Evolutionary conservation across 495 filamentous ascomycete genomes (phyloP).

Genomic region (Jackrogersella minutella): DNA sequence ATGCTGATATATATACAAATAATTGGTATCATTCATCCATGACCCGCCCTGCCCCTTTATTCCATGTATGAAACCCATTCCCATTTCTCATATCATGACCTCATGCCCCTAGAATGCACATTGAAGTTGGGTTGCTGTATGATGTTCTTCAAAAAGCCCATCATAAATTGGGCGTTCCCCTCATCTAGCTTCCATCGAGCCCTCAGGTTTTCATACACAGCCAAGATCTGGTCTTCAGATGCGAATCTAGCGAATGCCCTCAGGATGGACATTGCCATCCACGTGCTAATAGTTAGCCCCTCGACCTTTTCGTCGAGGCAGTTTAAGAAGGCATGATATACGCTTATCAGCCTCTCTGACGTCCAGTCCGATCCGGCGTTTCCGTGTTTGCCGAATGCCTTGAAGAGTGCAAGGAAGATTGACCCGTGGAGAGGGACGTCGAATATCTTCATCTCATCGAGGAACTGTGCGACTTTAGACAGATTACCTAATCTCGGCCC

Average conservation of each 20-base stretch:
- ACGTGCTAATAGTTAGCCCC: slow-evolving; percentile 55
- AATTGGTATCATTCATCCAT: slow-evolving; percentile 23
- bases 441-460: slow-evolving; percentile 71
- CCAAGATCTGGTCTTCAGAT: slow-evolving; percentile 46
- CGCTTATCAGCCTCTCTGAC: slow-evolving; percentile 60
- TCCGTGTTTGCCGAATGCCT: slow-evolving; percentile 77
- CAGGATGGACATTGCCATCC: slow-evolving; percentile 59
- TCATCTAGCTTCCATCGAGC: slow-evolving; percentile 47
- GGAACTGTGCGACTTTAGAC: slow-evolving; percentile 59
- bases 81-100: neutral
- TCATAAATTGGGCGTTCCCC: slow-evolving; percentile 49
- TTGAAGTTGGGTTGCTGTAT: slow-evolving; percentile 13
- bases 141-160: slow-evolving; percentile 40
- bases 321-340: slow-evolving; percentile 54
- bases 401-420: slow-evolving; percentile 73
- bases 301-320: slow-evolving; percentile 49
- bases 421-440: slow-evolving; percentile 65
- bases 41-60: neutral
- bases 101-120: neutral
- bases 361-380: slow-evolving; percentile 72
- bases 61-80: slow-evolving; percentile 3
- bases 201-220: slow-evolving; percentile 52
- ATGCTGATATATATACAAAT: slow-evolving; percentile 13
- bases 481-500: slow-evolving; percentile 64
- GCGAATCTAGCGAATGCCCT: slow-evolving; percentile 56